These are phyloP conservation scores for Saitozyma podzolica DNA, from an alignment of 768 basidiomycete genomes.

Conservation along the genomic window DNA sequence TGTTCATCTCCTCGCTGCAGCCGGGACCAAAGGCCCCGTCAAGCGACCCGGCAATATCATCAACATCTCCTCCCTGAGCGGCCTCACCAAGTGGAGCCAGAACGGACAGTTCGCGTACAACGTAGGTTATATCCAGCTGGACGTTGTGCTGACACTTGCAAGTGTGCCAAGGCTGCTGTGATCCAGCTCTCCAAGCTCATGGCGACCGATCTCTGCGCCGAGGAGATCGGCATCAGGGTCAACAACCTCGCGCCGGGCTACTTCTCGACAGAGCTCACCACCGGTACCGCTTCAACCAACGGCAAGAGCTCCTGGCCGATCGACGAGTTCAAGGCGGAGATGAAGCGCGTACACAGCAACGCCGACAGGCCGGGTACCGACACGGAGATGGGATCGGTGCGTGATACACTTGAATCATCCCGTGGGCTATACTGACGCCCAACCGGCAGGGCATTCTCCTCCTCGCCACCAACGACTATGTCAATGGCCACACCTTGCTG, in stretches of 20 bases:
- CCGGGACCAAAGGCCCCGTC: too few species aligned
- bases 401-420: background rate
- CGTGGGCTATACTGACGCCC: too few species aligned
- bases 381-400: background rate
- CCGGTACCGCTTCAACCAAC: background rate
- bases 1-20: too few species aligned
- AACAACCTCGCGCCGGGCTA: slow-evolving; percentile 4
- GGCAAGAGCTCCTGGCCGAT: background rate
- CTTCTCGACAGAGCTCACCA: slow-evolving; percentile 4
- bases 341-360: background rate
- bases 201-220: slow-evolving; percentile 3
- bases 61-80: slow-evolving; percentile 4
- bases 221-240: slow-evolving; percentile 1
- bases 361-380: slow-evolving; percentile 1
- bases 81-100: slow-evolving; percentile 4
- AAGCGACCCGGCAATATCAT: slow-evolving; percentile 4
- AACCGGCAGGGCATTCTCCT: too few species aligned
- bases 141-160: background rate
- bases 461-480: too few species aligned
- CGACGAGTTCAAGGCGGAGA: slow-evolving; percentile 5
- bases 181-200: slow-evolving; percentile 1
- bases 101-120: slow-evolving; percentile 5
- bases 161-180: slow-evolving; percentile 4
- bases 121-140: background rate
- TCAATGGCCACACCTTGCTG: too few species aligned